Conservation (phyloP, 805 yeast genomes). For the Candida cerambycidarum region DNA sequence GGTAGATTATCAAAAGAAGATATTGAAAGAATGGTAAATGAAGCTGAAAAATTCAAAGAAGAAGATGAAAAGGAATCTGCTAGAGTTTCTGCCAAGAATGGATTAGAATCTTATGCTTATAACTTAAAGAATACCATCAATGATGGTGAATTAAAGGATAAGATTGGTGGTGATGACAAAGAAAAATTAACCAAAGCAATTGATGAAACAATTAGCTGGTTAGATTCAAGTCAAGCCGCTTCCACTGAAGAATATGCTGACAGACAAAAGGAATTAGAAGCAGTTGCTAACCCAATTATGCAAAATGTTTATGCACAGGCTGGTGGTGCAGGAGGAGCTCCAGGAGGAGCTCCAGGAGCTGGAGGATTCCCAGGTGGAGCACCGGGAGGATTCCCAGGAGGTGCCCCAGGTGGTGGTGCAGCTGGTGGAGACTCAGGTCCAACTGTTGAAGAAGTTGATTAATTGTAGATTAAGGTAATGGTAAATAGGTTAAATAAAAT, state of each 20-base stretch:
- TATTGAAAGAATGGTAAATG: slow-evolving; percentile 96
- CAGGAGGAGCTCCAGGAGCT: slow-evolving; percentile 25
- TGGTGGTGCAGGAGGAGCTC: slow-evolving; percentile 32
- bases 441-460: slow-evolving; percentile 19
- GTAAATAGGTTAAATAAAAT: slow-evolving; percentile 3
- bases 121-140: slow-evolving; percentile 69
- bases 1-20: slow-evolving; percentile 93
- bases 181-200: slow-evolving; percentile 54
- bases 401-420: slow-evolving; percentile 21
- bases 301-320: slow-evolving; percentile 33
- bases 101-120: slow-evolving; percentile 85
- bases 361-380: slow-evolving; percentile 36
- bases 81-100: slow-evolving; percentile 86
- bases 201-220: slow-evolving; percentile 42
- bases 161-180: slow-evolving; percentile 40
- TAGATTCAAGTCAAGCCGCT: slow-evolving; percentile 39
- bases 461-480: slow-evolving; percentile 1
- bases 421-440: slow-evolving; percentile 19
- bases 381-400: slow-evolving; percentile 35
- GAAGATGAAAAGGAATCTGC: slow-evolving; percentile 83
- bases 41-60: slow-evolving; percentile 92
- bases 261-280: slow-evolving; percentile 41
- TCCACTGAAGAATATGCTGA: slow-evolving; percentile 42
- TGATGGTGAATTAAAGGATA: slow-evolving; percentile 46
- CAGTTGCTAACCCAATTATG: slow-evolving; percentile 41